Evolutionary conservation across 495 filamentous ascomycete genomes (phyloP).

Genomic region (Amphirosellinia nigrospora): DNA sequence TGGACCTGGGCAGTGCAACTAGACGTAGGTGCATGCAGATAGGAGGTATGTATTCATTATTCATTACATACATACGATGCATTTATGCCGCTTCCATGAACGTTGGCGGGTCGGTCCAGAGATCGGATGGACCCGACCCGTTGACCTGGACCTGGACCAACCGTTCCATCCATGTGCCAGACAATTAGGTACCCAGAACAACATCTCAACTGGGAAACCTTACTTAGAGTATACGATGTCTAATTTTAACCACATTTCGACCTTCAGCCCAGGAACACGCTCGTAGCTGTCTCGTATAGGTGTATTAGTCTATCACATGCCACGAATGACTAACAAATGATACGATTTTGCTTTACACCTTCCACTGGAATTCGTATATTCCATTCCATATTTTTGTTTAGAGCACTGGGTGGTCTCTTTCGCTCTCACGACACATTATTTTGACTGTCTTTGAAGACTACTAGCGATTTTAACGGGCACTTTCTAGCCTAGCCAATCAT

Average conservation of each 20-base stretch:
- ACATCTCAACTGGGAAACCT: background rate
- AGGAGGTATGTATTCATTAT: background rate
- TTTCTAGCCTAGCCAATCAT: background rate
- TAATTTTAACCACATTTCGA: slow-evolving; percentile 3
- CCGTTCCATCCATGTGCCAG: too few relatives aligned
- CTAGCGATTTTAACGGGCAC: background rate
- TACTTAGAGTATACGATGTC: background rate
- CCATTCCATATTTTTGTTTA: too few relatives aligned
- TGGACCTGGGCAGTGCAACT: too few relatives aligned
- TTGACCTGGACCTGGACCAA: background rate
- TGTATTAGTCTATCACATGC: background rate
- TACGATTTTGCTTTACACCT: background rate
- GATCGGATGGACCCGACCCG: too few relatives aligned
- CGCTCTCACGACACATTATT: too few relatives aligned
- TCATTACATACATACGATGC: background rate
- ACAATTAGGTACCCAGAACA: background rate
- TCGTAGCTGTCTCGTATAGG: background rate
- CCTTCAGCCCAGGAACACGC: background rate
- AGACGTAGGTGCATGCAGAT: too few relatives aligned
- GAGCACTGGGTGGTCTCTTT: too few relatives aligned
- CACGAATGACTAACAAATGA: background rate
- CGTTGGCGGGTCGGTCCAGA: too few relatives aligned
- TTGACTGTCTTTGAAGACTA: background rate
- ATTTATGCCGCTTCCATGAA: background rate
- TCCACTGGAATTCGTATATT: background rate